Evolutionary conservation across 441 rosid genomes (phyloP), one percentile per base, ranked within the genome.

Genomic region (Gossypium davidsonii): DNA sequence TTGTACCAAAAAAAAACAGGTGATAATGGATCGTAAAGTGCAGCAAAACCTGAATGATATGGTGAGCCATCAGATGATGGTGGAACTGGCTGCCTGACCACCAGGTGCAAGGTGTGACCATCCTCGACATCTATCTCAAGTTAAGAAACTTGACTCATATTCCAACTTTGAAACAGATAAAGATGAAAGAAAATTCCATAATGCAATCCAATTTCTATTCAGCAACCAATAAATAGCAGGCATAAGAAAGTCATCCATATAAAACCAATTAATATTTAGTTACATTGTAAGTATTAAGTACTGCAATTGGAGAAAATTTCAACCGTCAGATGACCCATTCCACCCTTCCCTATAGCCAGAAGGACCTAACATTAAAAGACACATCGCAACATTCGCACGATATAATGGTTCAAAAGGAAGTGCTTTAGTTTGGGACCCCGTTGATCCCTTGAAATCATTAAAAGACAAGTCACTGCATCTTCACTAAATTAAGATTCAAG

Each of bases 31-130:
- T 44, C 57, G 10, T 23, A 17, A 14, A 23, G 67, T 10, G 25
- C 56, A 78, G 11, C 18, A 55, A 72, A 56, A 85, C 91, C 91
- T 84, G 86, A 60, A 66, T 76, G 82, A 78, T 74, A 73, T 70
- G 73, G 61, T 25, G 70, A 37, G 73, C 86, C 81, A 72, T 85
- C 89, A 3, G 77, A 63, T 78, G 86, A 77, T 48, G 80, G 74
- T 44, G 79, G 77, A 63, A 73, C 26, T 2, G 91, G 89, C 72
- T 85, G 87, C 82, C 91, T 80, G 76, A 85, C 88, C 70, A 88
- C 91, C 63, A 88, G 65, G 76, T 88, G 91, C 82, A 88, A 80
- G 53, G 91, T 88, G 76, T 88, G 91, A 72, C 91, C 89, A 44
- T 88, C 89, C 82, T 88, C 91, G 25, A 88, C 89, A 81, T 88